These are phyloP conservation scores for Dittrichia graveolens DNA, from an alignment of 129 eudicot genomes.

Conservation along the genomic window DNA sequence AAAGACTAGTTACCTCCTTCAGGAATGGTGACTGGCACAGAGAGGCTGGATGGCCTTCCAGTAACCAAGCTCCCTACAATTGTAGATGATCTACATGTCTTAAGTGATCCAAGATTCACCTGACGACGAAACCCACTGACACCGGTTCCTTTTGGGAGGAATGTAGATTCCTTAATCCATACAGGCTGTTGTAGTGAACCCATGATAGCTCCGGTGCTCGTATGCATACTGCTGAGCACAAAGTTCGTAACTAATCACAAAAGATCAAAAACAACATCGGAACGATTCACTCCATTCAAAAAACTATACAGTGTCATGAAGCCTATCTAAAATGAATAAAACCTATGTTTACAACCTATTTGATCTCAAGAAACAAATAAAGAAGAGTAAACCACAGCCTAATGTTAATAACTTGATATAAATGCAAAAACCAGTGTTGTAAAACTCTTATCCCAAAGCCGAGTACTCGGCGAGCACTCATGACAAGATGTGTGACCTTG, in stretches of 20 bases:
- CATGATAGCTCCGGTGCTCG: slow-evolving; percentile 58
- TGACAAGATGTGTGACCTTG: no score
- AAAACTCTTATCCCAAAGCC: no score
- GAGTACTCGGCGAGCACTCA: no score
- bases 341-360: background rate
- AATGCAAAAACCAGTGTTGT: background rate
- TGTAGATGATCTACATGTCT: slow-evolving; percentile 51
- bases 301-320: slow-evolving; percentile 7
- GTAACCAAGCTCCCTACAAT: slow-evolving; percentile 56
- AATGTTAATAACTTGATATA: background rate
- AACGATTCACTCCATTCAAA: background rate
- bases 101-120: slow-evolving; percentile 45
- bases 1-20: slow-evolving; percentile 52
- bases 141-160: slow-evolving; percentile 46
- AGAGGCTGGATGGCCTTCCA: slow-evolving; percentile 57
- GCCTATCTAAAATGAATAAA: slow-evolving; percentile 1
- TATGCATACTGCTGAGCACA: slow-evolving; percentile 55
- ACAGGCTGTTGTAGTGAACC: slow-evolving; percentile 68
- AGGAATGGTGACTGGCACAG: slow-evolving; percentile 47
- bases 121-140: slow-evolving; percentile 27
- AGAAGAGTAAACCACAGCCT: background rate
- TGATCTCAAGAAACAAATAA: background rate
- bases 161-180: slow-evolving; percentile 44
- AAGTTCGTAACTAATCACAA: slow-evolving; percentile 3
- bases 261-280: background rate